Evolutionary conservation across 2,329 filamentous ascomycete species (phyloP), one percentile per base, ranked within the genome.

Genomic region (Aspergillus tanneri): DNA sequence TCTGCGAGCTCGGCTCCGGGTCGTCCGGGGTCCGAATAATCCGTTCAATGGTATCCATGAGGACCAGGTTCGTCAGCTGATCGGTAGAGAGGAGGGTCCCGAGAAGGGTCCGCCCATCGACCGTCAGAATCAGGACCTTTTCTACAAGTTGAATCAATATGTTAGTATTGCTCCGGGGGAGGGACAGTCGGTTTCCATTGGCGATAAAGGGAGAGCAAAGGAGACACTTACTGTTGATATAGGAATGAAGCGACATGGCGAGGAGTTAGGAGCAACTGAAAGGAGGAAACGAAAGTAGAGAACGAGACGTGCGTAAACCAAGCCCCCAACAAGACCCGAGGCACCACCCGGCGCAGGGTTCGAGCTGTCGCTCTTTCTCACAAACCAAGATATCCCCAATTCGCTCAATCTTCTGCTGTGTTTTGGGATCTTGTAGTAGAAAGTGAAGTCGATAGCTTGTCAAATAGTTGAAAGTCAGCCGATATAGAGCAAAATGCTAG

Each of bases 41-140:
- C 57, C 93, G 87, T 72, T 99, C 93, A 53, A 90, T 77, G 3
- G 92, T 89, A 56, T 88, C 79, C 57, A 84, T 82, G 10, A 99
- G 80, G 21, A 97, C 90, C 54, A 99, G 76, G 72, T 99, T 99
- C 58, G 93, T 97, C 63, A 87, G 84, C 71, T 96, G 86, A 70
- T 99, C 93, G 66, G 87, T 90, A 36, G 88, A 89, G 40, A 92
- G 77, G 45, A 99, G 83, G 2, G 80, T 91, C 50, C 93, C 93
- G 53, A 89, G 80, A 18, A 92, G 75, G 38, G 89, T 95, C 61
- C 92, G 86, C 43, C 92, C 93, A 72, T 97, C 93, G 59, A 89
- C 87, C 22, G 93, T 97, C 55, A 97, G 82, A 64, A 97, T 86
- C 49, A 91, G 80, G 60, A 97, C 89, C 72, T 90, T 95, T 73